Percentiles rank a stretch among this genome's conserved stretches.
phyloP scores from a whole-genome alignment of 768 basidiomycete species.

The Leucosporidium creatinivorum region DNA sequence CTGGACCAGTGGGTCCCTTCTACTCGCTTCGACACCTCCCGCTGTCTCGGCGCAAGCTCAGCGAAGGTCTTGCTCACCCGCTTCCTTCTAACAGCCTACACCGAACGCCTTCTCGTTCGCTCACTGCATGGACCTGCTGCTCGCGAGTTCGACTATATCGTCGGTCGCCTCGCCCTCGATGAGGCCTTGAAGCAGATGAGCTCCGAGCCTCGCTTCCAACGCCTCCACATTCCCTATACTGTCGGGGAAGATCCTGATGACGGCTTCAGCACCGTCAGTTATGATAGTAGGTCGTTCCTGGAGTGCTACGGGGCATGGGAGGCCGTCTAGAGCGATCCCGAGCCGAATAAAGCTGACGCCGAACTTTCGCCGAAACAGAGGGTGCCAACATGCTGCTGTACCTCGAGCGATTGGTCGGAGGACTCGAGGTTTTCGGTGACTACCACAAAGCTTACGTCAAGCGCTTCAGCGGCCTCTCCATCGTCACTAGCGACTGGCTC shows the following conservation, averaged over 20 bases:
- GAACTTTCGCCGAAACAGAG: constrained; percentile 39
- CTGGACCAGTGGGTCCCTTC: neutral
- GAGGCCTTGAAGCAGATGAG: constrained; percentile 61
- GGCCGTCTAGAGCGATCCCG: too few species aligned
- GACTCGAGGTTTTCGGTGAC: constrained; percentile 34
- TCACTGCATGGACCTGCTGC: constrained; percentile 63
- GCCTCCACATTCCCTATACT: constrained; percentile 45
- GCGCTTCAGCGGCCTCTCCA: constrained; percentile 41
- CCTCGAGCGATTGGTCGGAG: constrained; percentile 48
- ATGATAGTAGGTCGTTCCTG: constrained; percentile 43
- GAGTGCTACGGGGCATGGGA: too few species aligned
- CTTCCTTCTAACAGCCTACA: constrained; percentile 63
- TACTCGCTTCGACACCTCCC: neutral
- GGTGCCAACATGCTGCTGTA: constrained; percentile 81
- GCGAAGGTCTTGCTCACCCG: neutral
- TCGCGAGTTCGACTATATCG: constrained; percentile 71
- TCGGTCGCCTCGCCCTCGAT: constrained; percentile 63
- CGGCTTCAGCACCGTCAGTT: constrained; percentile 57
- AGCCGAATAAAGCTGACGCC: neutral
- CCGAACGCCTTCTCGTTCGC: constrained; percentile 71
- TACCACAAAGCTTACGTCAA: constrained; percentile 44
- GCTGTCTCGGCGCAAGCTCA: neutral
- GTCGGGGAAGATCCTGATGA: constrained; percentile 38
- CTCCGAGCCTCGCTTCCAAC: constrained; percentile 63
- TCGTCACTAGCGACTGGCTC: constrained; percentile 44